These are phyloP conservation scores for Xylariaceae sp. DNA, from an alignment of 2,329 filamentous ascomycete species.

Conservation along the genomic window DNA sequence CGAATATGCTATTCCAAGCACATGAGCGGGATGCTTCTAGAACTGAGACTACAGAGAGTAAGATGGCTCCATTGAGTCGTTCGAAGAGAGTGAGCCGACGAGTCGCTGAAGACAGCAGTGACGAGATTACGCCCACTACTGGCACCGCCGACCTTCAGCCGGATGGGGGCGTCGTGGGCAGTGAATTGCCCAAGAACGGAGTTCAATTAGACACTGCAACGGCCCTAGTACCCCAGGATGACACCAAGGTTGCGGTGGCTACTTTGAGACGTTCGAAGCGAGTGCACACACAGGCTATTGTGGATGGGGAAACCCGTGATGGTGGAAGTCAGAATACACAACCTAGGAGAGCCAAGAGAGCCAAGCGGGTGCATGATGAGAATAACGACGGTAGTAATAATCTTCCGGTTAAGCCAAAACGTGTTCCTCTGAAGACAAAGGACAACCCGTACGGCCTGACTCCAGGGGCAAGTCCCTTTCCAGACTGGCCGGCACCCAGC, in stretches of 20 bases:
- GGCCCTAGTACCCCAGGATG: not conserved
- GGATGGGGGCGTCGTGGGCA: too few relatives aligned
- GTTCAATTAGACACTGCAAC: not conserved
- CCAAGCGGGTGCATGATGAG: slow-evolving; percentile 12
- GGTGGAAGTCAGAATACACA: not conserved
- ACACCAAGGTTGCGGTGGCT: not conserved
- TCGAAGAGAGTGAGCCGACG: too few relatives aligned
- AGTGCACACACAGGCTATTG: slow-evolving; percentile 3
- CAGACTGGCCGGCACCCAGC: slow-evolving; percentile 60
- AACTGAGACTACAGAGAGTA: not conserved
- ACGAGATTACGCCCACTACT: too few relatives aligned
- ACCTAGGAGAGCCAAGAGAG: slow-evolving; percentile 9
- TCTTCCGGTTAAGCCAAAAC: slow-evolving; percentile 20
- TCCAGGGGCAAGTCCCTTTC: slow-evolving; percentile 60
- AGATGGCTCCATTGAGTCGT: not conserved
- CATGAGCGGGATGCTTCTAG: not conserved
- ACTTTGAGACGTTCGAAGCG: slow-evolving; percentile 15
- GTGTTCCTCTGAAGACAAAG: slow-evolving; percentile 28
- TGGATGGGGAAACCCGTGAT: not conserved
- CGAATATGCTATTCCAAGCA: not conserved
- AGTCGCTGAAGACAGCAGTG: too few relatives aligned
- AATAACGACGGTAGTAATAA: not conserved
- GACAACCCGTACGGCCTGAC: slow-evolving; percentile 48
- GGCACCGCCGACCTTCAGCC: too few relatives aligned
- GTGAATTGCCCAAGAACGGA: not conserved